Percentiles rank a stretch among this genome's conserved stretches.
Conservation (phyloP, 306 rosid genomes). For the Arachis stenosperma region DNA sequence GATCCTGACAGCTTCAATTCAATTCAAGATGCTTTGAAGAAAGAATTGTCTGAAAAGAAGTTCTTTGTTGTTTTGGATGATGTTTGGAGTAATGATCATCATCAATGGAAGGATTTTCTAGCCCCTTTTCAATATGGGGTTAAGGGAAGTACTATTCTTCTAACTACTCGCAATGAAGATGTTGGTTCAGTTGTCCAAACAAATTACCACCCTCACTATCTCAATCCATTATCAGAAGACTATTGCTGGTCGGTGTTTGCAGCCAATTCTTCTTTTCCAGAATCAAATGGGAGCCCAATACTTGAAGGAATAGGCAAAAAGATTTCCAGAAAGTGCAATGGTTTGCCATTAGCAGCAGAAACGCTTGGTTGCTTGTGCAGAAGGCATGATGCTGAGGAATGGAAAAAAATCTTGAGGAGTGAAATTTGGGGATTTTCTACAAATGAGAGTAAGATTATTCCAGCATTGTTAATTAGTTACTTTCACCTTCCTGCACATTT, state of each 20-base stretch:
- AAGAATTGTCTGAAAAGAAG: background rate
- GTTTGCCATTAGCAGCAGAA: constrained; percentile 47
- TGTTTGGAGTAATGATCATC: constrained; percentile 1
- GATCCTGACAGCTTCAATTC: background rate
- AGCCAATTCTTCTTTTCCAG: background rate
- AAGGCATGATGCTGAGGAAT: background rate
- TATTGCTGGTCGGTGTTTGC: background rate
- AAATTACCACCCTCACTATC: background rate
- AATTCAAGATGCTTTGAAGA: constrained; percentile 6
- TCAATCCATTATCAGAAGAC: background rate
- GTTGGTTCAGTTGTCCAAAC: background rate
- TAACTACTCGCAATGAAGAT: background rate
- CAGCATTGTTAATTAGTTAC: constrained; percentile 43
- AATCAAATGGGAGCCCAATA: background rate
- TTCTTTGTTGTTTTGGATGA: constrained; percentile 14
- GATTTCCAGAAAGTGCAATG: constrained; percentile 30
- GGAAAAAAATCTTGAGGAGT: constrained; percentile 9
- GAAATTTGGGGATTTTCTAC: constrained; percentile 22
- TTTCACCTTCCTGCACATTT: constrained; percentile 35
- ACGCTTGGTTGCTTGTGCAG: constrained; percentile 34
- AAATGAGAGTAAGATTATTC: constrained; percentile 7
- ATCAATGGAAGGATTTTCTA: background rate
- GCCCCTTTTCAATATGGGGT: background rate
- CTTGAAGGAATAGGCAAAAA: background rate
- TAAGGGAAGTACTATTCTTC: background rate